Evolutionary conservation across 2,329 filamentous ascomycete genomes (phyloP), one percentile per base, ranked within the genome.

Genomic region (Cladosporium sp.): DNA sequence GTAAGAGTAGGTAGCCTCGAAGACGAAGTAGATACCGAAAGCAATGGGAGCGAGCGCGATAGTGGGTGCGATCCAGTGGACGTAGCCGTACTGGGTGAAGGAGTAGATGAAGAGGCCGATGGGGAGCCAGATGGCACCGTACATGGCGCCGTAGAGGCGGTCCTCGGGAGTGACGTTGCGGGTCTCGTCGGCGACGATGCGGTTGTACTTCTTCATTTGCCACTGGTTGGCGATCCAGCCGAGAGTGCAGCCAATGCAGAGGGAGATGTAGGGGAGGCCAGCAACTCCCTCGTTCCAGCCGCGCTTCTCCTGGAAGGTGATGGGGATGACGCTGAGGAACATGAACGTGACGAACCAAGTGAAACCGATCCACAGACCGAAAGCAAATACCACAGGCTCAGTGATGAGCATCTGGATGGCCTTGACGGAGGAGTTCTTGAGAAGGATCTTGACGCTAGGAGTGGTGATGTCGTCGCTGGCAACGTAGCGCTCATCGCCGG

Each of bases 301-400:
- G 36, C 75, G 75, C 72, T 81, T 80, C 60, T 80, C 78, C 19
- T 68, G 58, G 71, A 80, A 81, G 36, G 77, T 79, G 67, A 79
- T 79, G 13, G 76, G 74, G 60, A 79, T 78, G 59, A 77, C 76
- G 22, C 74, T 79, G 6, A 82, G 70, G 75, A 82, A 82, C 52
- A 81, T 73, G 73, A 81, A 82, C 42, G 78, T 74, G 19, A 81
- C 74, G 62, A 78, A 79, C 79, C 79, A 82, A 62, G 77, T 77
- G 66, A 81, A 80, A 15, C 73, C 72, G 58, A 81, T 80, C 78
- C 78, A 80, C 25, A 80, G 66, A 56, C 78, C 78, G 45, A 80
- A 79, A 25, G 74, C 73, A 57, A 80, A 78, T 4, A 79, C 77
- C 9, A 79, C 77, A 19, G 77, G 77, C 62, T 80, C 78, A 2